Evolutionary conservation across 1,284 basidiomycete species (phyloP), one percentile per base, ranked within the genome.

Genomic region (Schizophyllum amplum): DNA sequence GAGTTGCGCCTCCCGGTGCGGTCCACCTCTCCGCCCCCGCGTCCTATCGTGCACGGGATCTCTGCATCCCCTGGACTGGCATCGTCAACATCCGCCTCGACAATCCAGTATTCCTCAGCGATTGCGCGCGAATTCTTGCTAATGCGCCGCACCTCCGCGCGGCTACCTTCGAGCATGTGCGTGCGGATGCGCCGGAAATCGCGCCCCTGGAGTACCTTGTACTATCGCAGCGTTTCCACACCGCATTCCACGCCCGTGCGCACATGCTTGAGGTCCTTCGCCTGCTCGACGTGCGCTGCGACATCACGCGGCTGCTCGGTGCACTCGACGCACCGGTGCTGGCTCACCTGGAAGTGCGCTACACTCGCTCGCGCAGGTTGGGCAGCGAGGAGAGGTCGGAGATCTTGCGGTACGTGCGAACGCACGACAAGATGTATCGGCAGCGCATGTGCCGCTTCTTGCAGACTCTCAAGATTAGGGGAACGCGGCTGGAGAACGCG

Each of bases 271-370:
- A 42, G 17, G 33, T 42, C 33, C 4, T 42, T 17, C 33, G 33
- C 33, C 33, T 42, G 13, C 33, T 42, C 33, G 33, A 42, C 33
- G 33, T 42, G 2, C 33, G 33, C 33, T 42, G 33, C 33, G 33
- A 42, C 21, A 21, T 55, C 23, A 24, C 13, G n/a, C 53, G 20
- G 24, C 20, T n/a, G n/a, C 53, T 24, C 53, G 53, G 22, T 26
- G 3, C 33, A 51, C 9, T 24, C 47, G 22, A 27, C 9, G 13
- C 57, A 54, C 17, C 60, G 57, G 3, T 57, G 55, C 9, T 57
- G 57, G 26, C 7, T 2, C 33, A 42, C 33, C 33, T 42, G 13
- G 33, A 42, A 17, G 17, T 42, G 13, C 33, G 33, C 33, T 42
- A 42, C 33, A 42, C 11, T 17, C 33, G 33, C 33, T 9, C 33